Evolutionary conservation across 352 stramenopile genomes (phyloP).

Genomic region (Globisporangium nunn): DNA sequence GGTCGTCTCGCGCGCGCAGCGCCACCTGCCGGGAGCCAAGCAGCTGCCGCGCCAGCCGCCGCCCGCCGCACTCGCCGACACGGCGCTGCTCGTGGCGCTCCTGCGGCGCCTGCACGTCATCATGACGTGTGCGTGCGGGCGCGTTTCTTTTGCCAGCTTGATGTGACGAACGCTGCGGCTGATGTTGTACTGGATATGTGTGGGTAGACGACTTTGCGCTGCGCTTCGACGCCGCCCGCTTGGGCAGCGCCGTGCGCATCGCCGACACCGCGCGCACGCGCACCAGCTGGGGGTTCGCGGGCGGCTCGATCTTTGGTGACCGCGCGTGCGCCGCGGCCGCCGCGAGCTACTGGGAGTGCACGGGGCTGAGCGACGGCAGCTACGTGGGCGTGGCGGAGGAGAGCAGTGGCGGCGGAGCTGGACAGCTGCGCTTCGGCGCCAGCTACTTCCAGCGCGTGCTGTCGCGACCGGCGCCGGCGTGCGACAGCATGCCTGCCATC

Average conservation of each 20-base stretch:
- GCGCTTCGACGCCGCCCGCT: conserved; percentile 32
- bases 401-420: background rate
- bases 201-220: conserved; percentile 36
- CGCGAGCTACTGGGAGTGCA: conserved; percentile 69
- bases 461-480: conserved; percentile 42
- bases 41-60: conserved; percentile 20
- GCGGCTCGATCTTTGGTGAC: conserved; percentile 47
- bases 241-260: conserved; percentile 41
- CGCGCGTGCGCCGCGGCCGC: conserved; percentile 22
- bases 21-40: conserved; percentile 13
- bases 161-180: too few species aligned
- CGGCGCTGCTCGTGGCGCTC: conserved; percentile 30
- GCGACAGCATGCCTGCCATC: conserved; percentile 61
- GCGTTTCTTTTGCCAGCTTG: too few species aligned
- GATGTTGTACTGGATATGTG: too few species aligned
- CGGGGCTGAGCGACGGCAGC: conserved; percentile 50
- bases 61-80: conserved; percentile 19
- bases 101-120: conserved; percentile 43
- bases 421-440: conserved; percentile 18
- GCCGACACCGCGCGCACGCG: conserved; percentile 25
- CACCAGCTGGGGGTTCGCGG: conserved; percentile 34
- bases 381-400: conserved; percentile 44
- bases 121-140: conserved; percentile 25
- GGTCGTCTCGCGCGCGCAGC: conserved; percentile 24
- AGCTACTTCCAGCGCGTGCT: conserved; percentile 34